A percentile compares a stretch with the other conserved stretches of the same genome.
Evolutionary conservation across 805 yeast genomes (phyloP).

Genomic region (Wickerhamiella cacticola): DNA sequence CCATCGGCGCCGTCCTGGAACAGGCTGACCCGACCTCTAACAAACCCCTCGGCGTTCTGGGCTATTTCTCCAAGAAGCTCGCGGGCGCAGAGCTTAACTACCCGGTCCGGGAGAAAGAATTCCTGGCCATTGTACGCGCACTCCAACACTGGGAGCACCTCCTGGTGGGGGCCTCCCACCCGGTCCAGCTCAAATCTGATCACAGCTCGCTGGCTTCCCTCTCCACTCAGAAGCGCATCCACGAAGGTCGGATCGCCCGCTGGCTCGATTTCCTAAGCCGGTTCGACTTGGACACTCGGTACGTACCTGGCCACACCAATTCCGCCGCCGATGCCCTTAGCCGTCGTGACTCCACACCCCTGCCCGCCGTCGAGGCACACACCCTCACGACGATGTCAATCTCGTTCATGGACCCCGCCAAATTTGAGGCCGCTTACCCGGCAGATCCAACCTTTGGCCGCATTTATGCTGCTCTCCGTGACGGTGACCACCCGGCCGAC

Average conservation of each 20-base stretch:
- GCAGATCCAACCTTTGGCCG: neutral
- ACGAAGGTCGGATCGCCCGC: neutral
- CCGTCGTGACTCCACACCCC: neutral
- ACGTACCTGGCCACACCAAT: neutral
- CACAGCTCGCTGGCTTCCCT: neutral
- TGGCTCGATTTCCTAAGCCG: conserved; percentile 4
- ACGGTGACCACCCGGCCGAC: neutral
- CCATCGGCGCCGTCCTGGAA: neutral
- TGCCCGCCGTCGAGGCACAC: neutral
- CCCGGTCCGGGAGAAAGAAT: conserved; percentile 1
- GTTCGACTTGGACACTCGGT: neutral
- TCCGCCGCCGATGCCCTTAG: conserved; percentile 5
- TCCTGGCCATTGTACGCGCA: neutral
- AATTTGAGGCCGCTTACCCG: neutral
- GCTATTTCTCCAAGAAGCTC: neutral
- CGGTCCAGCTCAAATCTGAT: conserved; percentile 1
- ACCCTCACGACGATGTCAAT: neutral
- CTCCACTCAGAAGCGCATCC: neutral
- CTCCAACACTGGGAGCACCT: neutral
- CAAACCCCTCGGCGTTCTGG: neutral
- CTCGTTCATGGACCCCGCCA: neutral
- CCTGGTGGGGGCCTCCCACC: neutral
- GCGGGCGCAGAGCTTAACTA: neutral
- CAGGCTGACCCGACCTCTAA: neutral
- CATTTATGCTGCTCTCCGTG: neutral